Percentiles rank a stretch among this genome's conserved stretches.
Evolutionary conservation across 441 rosid species (phyloP).

Genomic region (Mallotus repandus): DNA sequence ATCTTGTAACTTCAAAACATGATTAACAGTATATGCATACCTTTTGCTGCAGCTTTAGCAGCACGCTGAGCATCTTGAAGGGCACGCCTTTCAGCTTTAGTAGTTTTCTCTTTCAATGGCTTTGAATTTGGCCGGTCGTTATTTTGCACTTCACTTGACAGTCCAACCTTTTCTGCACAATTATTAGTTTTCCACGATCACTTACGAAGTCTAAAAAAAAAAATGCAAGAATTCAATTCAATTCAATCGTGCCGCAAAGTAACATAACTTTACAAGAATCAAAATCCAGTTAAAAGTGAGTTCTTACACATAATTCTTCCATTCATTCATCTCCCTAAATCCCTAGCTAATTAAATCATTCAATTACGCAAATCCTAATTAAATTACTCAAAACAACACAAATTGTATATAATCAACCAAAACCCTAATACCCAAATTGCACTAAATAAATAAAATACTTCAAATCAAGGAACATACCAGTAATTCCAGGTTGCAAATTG

Average conservation of each 20-base stretch:
- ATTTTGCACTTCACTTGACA: constrained; percentile 35
- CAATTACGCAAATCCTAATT: not conserved
- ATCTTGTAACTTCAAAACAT: not conserved
- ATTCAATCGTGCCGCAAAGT: too few relatives aligned
- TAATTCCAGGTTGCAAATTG: constrained; percentile 51
- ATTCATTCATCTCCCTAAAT: too few relatives aligned
- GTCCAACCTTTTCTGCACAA: constrained; percentile 49
- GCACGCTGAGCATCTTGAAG: constrained; percentile 81
- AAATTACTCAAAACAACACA: too few relatives aligned
- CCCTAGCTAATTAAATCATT: not conserved
- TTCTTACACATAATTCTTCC: too few relatives aligned
- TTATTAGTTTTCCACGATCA: not conserved
- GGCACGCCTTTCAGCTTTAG: constrained; percentile 86
- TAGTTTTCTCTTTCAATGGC: constrained; percentile 57
- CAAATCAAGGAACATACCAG: constrained; percentile 37
- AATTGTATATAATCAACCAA: too few relatives aligned
- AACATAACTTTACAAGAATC: too few relatives aligned
- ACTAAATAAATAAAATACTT: not conserved
- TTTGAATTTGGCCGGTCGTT: constrained; percentile 43
- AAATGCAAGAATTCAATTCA: not conserved
- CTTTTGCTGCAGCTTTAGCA: constrained; percentile 76
- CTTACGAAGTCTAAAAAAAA: not conserved
- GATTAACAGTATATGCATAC: constrained; percentile 29
- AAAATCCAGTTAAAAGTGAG: too few relatives aligned
- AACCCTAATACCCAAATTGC: not conserved